Base-by-base conservation (phyloP, 768 basidiomycete species). In the Lepiota venenata region DNA sequence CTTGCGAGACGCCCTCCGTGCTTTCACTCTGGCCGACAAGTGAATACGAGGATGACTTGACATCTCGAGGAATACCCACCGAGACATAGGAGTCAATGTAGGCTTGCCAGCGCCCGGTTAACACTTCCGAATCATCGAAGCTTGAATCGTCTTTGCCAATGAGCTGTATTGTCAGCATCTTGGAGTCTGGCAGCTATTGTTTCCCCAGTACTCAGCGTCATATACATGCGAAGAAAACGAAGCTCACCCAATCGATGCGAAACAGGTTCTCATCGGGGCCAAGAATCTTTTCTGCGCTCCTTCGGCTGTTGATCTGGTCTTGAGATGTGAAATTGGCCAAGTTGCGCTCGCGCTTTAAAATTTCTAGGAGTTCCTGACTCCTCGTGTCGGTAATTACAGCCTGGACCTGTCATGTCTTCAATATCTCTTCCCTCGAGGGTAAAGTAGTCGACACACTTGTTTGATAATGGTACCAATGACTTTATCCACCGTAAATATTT, bases 401-500 rank as follows among this genome's bases (percentile, higher is more conserved):
- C 63, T 91, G 89, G 8, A 83, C 81, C 81, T 86, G 49, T 11
- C 1, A 32, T 32, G 4, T 32, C 32, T 32, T 32, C 8, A 32
- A 11, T 2, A 11, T 32, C 32, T 32, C 32, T 32, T 32, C 10
- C 32, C 32, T 32, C 32, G 9, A 11, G 32, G 8, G 32, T 11
- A 11, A 11, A 11, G 32, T 9, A 32, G 2, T 32, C 10, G 10
- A 32, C 32, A 32, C 8, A 32, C 32, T 11, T 32, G 93, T 66
- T 97, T 98, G 69, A 99, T 85, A 56, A 98, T 79, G 1, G 84
- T 77, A 1, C 88, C 89, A 40, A 98, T 80, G 35, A 98, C 76
- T 68, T 97, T 94, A 71, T 99, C 96, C 21, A 97, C 75, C 0
- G 96, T 98, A 69, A 97, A 99, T 63, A 93, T 82, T 64, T 87